Base-by-base conservation (phyloP, 768 basidiomycete genomes). In the Suillus plorans region DNA sequence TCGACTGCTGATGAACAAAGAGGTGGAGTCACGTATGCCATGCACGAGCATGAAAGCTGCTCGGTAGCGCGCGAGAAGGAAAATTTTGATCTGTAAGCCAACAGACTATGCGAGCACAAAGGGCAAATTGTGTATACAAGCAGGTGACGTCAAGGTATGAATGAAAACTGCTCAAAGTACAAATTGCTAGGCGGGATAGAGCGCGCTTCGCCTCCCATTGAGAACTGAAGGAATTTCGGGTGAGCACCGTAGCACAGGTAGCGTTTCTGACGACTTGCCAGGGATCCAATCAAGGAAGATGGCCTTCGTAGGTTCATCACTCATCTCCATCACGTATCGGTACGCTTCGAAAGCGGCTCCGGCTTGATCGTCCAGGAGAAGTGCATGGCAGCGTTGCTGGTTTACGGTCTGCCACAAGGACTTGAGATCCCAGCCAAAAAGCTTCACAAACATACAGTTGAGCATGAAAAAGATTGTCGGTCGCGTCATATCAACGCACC, bases 311-410 rank as follows among this genome's bases (percentile, higher is more conserved):
- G 50, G 14, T 50, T 50, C 50, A 50, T 50, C 50, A 28, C 50
- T 50, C 50, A 50, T 50, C 6, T 50, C 50, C 50, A 50, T 50
- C 57, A 22, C n/a, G 57, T 58, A 58, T 39, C 34, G 57, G 41
- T 58, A 42, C 3, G 50, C 50, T 50, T 50, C 50, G 14, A 50
- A 16, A 16, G 50, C 25, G 28, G 25, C 16, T 28, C 50, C 50
- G 9, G 8, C 25, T 28, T 50, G 25, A 50, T 25, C 50, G 6
- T 16, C 50, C 50, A 25, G 14, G 14, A 50, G 50, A 16, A 50
- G 50, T 8, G 50, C 25, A 25, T 50, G 50, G 7, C 50, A 50
- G 14, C 50, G 50, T 50, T 50, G 25, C 50, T 50, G 25, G 50
- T 50, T 50, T 50, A 8, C 50, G 8, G 50, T 50, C 8, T 50